Percentiles rank a stretch among this genome's conserved stretches.
These are phyloP conservation scores for Tolypocladium sp. DNA, from an alignment of 2,329 filamentous ascomycete species.

Conservation along the genomic window DNA sequence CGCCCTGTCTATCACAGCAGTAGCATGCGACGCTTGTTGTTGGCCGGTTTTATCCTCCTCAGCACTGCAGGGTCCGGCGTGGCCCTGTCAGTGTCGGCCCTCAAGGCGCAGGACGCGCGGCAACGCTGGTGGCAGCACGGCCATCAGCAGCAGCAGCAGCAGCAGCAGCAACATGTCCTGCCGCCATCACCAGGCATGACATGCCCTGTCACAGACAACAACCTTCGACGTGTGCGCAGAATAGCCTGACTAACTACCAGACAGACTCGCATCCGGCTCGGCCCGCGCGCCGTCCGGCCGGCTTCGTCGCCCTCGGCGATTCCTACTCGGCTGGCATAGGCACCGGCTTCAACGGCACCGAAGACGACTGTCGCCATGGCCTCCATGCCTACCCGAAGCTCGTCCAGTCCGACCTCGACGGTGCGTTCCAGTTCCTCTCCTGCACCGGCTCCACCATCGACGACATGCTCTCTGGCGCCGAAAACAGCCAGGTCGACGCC, in stretches of 20 bases:
- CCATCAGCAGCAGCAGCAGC: neutral
- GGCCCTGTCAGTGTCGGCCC: neutral
- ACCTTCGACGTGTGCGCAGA: neutral
- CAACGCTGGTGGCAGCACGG: neutral
- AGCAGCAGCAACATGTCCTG: neutral
- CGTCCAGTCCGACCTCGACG: conserved; percentile 26
- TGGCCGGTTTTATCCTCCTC: neutral
- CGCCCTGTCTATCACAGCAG: neutral
- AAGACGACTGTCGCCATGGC: conserved; percentile 32
- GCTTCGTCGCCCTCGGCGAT: conserved; percentile 35
- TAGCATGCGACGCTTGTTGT: neutral
- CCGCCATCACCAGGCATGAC: neutral
- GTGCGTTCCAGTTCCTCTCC: conserved; percentile 33
- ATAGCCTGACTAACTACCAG: neutral
- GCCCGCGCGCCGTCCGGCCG: conserved; percentile 9
- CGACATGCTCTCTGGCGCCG: conserved; percentile 26
- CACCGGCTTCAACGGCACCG: conserved; percentile 28
- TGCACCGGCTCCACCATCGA: conserved; percentile 35
- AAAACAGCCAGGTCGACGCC: conserved; percentile 30
- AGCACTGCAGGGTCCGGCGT: neutral
- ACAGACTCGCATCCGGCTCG: neutral
- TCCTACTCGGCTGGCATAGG: conserved; percentile 40
- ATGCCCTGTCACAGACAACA: neutral
- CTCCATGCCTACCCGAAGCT: conserved; percentile 31
- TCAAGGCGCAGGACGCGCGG: neutral